Conservation (phyloP, 192 early-diverging fungal species). For the Oehlia diaphana region DNA sequence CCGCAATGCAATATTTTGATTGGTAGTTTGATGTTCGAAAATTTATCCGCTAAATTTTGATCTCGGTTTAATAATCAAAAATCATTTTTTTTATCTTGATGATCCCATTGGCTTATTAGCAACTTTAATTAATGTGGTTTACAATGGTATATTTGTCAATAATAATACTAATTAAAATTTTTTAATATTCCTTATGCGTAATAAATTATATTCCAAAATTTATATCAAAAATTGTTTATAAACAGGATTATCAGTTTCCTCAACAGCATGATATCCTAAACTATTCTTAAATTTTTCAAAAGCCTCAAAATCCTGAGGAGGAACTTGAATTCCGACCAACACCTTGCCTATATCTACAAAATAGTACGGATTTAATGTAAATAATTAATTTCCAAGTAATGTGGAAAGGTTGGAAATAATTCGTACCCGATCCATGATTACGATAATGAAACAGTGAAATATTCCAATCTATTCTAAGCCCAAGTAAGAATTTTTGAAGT, state of each 20-base stretch:
- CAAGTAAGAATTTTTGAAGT: conserved; percentile 79
- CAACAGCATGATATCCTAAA: conserved; percentile 83
- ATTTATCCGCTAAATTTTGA: conserved; percentile 19
- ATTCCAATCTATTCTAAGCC: conserved; percentile 68
- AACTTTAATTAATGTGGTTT: no score
- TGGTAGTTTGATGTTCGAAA: background rate
- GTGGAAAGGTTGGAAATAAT: background rate
- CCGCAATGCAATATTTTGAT: background rate
- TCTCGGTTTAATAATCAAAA: no score
- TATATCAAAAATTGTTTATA: conserved; percentile 82
- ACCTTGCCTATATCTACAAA: conserved; percentile 86
- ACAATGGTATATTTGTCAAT: no score
- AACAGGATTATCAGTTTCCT: conserved; percentile 90
- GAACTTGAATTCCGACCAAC: conserved; percentile 91
- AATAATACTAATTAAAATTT: no score
- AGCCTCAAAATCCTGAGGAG: conserved; percentile 52
- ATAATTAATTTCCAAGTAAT: background rate
- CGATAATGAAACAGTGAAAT: conserved; percentile 96
- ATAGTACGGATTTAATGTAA: background rate
- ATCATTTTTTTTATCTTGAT: no score
- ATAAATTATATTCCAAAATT: background rate
- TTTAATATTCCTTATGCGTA: no score
- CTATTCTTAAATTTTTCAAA: conserved; percentile 82
- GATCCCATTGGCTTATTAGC: no score
- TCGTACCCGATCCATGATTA: conserved; percentile 80